Percentiles rank a stretch among this genome's conserved stretches.
Conservation (phyloP, 2,329 filamentous ascomycete genomes). For the Penicillium sp. region DNA sequence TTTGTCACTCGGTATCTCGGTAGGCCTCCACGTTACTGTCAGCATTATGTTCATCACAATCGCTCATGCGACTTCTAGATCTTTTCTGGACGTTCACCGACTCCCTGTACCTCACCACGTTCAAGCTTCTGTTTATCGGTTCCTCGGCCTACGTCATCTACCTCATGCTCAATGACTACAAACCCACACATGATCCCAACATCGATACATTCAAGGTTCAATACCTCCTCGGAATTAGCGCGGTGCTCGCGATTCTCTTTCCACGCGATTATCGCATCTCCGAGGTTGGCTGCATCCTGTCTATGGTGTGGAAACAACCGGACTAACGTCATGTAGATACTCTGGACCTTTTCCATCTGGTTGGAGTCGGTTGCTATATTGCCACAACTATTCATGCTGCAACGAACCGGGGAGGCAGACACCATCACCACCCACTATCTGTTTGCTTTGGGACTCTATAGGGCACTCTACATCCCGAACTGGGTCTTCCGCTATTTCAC, state of each 20-base stretch:
- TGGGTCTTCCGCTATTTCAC: conserved; percentile 90
- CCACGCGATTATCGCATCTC: conserved; percentile 79
- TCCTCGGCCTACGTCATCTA: conserved; percentile 94
- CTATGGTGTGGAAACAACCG: conserved; percentile 11
- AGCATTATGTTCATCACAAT: not conserved
- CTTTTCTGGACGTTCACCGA: conserved; percentile 80
- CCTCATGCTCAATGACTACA: conserved; percentile 96
- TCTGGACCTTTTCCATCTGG: conserved; percentile 99
- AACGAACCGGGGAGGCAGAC: conserved; percentile 95
- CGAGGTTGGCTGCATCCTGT: conserved; percentile 51
- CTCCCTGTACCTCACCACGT: conserved; percentile 87
- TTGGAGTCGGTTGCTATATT: conserved; percentile 94
- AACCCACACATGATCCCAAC: conserved; percentile 94
- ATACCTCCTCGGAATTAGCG: conserved; percentile 82
- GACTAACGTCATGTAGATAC: conserved; percentile 58
- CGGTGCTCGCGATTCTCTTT: conserved; percentile 74
- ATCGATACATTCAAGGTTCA: conserved; percentile 96
- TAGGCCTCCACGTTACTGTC: conserved; percentile 39
- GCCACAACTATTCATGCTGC: conserved; percentile 96
- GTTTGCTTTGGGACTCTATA: conserved; percentile 86
- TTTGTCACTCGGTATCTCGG: conserved; percentile 91
- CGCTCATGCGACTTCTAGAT: conserved; percentile 49
- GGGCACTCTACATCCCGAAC: conserved; percentile 95
- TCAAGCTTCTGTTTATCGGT: conserved; percentile 93
- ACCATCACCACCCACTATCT: conserved; percentile 99